phyloP scores from a whole-genome alignment of 2,329 filamentous ascomycete species.

The Epichloe baconii region DNA sequence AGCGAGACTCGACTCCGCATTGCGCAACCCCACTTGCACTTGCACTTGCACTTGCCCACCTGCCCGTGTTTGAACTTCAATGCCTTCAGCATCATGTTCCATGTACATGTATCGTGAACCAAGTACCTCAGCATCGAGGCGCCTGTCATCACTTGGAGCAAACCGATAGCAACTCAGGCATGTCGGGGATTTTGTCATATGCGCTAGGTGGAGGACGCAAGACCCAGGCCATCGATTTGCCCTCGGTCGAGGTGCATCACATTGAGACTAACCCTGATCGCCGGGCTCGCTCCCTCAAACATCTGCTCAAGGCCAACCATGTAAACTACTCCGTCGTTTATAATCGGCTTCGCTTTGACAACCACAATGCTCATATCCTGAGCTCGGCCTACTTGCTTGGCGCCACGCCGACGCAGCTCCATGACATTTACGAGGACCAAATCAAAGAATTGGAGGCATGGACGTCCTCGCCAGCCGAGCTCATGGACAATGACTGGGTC shows the following conservation, averaged over 20 bases:
- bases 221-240: conserved; percentile 37
- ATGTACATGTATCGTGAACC: neutral
- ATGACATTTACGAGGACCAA: conserved; percentile 69
- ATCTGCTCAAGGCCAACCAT: conserved; percentile 84
- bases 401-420: conserved; percentile 57
- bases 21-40: neutral
- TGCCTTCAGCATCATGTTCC: conserved; percentile 2
- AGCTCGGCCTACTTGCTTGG: conserved; percentile 79
- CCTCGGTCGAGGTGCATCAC: conserved; percentile 60
- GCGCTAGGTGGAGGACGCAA: conserved; percentile 14
- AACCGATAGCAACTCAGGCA: conserved; percentile 6
- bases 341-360: conserved; percentile 62
- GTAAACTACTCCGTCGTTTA: conserved; percentile 77
- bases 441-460: conserved; percentile 62
- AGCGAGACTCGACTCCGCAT: neutral
- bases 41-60: neutral
- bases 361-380: conserved; percentile 72
- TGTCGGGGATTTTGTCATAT: conserved; percentile 23
- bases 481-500: conserved; percentile 73
- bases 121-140: neutral
- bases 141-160: too few relatives aligned
- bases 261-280: conserved; percentile 73
- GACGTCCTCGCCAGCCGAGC: conserved; percentile 72
- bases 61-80: neutral
- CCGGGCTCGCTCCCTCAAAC: conserved; percentile 70